Evolutionary conservation across 805 yeast species (phyloP), one percentile per base, ranked within the genome.

Genomic region (Sugiyamaella americana): DNA sequence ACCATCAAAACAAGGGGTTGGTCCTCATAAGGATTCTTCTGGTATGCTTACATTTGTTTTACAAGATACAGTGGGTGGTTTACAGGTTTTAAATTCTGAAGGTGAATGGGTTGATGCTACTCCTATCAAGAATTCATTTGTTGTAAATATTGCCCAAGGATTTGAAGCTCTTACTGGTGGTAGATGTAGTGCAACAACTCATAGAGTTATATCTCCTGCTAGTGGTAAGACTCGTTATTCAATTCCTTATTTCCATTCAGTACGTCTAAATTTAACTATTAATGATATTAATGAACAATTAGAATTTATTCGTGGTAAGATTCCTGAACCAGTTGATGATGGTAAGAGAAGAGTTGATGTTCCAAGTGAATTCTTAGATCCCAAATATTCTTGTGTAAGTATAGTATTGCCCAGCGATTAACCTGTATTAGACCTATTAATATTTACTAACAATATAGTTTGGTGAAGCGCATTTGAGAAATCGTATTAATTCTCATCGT

Each of bases 1-100:
- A n/a, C 50, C 43, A 16, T 45, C 48, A 13, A 41, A 42, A 8
- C 81, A 76, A 54, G 84, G 83, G 0, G 75, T 72, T 16, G 84
- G 85, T 1, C 81, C 84, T 2, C 87, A 82, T 56, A 71, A 84
- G 48, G 88, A 82, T 55, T 54, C 61, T 17, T 75, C 80, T 2
- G 84, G 79, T 46, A 68, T 80, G 55, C 57, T 80, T 23, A 80
- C 85, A 0, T 77, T 70, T 57, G 77, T 81, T 10, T 75, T 71
- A 53, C 84, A 80, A 56, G 84, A 79, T 8, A 66, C 72, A 47
- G 61, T 58, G 2, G 69, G 76, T 34, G 78, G 82, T 1, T 64
- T 79, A 32, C 80, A 79, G 53, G 82, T 78, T 6, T 74, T 76
- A 49, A 74, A 74, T 50, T 69, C 72, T 50, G 70, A 73, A 41